These are phyloP conservation scores for Suillus discolor DNA, from an alignment of 768 basidiomycete genomes.

Conservation along the genomic window DNA sequence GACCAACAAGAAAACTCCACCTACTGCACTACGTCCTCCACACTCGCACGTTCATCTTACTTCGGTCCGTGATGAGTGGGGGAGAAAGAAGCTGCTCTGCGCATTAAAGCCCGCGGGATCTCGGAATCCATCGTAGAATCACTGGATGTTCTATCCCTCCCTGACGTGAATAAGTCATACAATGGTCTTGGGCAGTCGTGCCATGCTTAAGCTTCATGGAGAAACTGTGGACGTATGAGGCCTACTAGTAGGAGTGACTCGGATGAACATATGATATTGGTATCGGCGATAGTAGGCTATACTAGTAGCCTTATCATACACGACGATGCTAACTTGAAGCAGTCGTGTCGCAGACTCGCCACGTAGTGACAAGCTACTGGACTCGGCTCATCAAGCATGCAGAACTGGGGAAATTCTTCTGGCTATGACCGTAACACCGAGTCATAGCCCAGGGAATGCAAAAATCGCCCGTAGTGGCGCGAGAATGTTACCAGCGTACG, in stretches of 20 bases:
- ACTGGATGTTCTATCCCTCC: neutral
- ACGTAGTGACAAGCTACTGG: neutral
- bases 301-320: neutral
- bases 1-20: neutral
- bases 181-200: neutral
- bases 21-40: neutral
- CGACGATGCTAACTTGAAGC: neutral
- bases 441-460: neutral
- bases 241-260: neutral
- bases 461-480: neutral
- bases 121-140: neutral
- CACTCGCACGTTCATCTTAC: neutral
- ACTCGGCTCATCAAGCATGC: neutral
- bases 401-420: no score
- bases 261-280: no score
- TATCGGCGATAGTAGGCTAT: neutral
- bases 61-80: no score
- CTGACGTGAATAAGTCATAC: neutral
- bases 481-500: neutral
- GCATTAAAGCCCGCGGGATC: neutral
- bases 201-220: neutral
- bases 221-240: neutral
- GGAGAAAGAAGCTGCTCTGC: neutral
- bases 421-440: neutral
- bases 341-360: no score